phyloP scores from a whole-genome alignment of 2,329 filamentous ascomycete genomes.

The Diaporthe citriasiana region DNA sequence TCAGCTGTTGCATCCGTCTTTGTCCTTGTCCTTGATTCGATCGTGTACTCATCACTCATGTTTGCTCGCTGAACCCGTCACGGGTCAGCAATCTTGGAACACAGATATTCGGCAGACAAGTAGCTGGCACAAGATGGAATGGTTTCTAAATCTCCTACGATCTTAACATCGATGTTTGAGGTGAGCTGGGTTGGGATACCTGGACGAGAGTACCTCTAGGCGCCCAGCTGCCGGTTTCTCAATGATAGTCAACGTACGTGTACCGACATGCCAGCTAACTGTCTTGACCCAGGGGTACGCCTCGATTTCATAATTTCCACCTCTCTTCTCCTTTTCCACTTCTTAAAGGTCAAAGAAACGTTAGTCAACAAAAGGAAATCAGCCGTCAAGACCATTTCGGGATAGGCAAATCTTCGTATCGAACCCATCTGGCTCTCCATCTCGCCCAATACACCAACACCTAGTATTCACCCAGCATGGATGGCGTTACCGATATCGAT shows the following conservation, averaged over 20 bases:
- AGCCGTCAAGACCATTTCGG: not conserved
- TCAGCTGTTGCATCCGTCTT: not conserved
- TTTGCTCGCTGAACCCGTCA: not conserved
- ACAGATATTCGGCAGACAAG: not conserved
- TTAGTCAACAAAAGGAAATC: not conserved
- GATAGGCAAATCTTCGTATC: not conserved
- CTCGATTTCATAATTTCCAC: not conserved
- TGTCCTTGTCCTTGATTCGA: not conserved
- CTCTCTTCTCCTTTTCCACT: not conserved
- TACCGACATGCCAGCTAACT: not conserved
- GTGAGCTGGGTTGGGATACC: not conserved
- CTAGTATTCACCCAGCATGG: not conserved
- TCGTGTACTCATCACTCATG: not conserved
- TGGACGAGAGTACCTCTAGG: not conserved
- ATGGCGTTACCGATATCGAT: not conserved
- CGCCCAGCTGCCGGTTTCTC: not conserved
- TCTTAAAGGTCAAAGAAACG: accelerated
- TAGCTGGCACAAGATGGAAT: not conserved
- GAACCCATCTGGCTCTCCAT: too few relatives aligned
- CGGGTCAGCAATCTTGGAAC: not conserved
- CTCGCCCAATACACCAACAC: not conserved
- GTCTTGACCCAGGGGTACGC: not conserved
- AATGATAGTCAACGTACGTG: not conserved
- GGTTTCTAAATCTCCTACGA: not conserved
- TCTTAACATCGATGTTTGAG: too few relatives aligned